A percentile compares a stretch with the other conserved stretches of the same genome.
These are phyloP conservation scores for Cytospora mali DNA, from an alignment of 2,329 filamentous ascomycete genomes.

Conservation along the genomic window DNA sequence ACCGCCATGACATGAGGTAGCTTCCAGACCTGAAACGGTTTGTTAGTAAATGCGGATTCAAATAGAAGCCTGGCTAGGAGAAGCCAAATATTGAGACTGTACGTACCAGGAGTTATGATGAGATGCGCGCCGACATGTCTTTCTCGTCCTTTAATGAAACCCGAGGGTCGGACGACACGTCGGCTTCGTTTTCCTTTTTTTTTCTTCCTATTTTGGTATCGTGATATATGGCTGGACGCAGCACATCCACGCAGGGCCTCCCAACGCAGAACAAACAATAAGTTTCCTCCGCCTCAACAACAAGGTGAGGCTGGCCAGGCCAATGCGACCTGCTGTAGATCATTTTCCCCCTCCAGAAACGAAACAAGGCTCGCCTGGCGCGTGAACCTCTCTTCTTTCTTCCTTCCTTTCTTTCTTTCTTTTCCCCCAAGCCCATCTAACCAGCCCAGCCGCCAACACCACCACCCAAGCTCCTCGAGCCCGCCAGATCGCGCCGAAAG, in stretches of 20 bases:
- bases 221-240: neutral
- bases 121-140: slow-evolving; percentile 26
- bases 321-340: neutral
- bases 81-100: neutral
- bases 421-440: neutral
- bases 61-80: neutral
- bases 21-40: neutral
- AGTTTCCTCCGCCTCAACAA: neutral
- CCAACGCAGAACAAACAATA: neutral
- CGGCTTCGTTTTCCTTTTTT: slow-evolving; percentile 15
- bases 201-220: slow-evolving; percentile 9
- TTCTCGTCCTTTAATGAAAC: slow-evolving; percentile 3
- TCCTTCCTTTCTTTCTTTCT: neutral
- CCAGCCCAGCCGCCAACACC: slow-evolving; percentile 1
- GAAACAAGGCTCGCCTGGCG: too few relatives aligned
- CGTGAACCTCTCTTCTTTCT: neutral
- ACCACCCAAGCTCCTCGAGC: neutral
- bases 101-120: slow-evolving; percentile 9
- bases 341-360: neutral
- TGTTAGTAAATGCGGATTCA: neutral
- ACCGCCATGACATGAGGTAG: neutral
- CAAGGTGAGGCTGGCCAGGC: neutral
- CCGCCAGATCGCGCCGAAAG: neutral
- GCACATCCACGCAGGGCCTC: neutral
- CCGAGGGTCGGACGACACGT: slow-evolving; percentile 22